Evolutionary conservation across 1,139 yeast species (phyloP).

Genomic region (Pichia sp.): DNA sequence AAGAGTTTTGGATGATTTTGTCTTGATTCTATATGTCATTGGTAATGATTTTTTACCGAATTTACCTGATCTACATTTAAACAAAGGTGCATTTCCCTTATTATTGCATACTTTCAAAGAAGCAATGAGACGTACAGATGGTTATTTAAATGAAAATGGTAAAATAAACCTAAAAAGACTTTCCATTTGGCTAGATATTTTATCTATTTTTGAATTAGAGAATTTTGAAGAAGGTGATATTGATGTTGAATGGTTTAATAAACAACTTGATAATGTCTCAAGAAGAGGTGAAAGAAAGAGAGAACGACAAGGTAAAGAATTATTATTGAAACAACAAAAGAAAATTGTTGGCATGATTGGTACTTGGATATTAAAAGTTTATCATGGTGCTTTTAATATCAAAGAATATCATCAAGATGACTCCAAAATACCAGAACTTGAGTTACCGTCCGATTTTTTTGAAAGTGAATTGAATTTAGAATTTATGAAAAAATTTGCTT

Average conservation of each 20-base stretch:
- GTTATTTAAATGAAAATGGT: conserved; percentile 82
- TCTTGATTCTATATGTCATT: conserved; percentile 85
- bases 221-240: conserved; percentile 75
- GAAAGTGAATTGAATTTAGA: conserved; percentile 46
- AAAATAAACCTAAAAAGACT: conserved; percentile 69
- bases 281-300: conserved; percentile 65
- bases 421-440: conserved; percentile 42
- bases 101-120: conserved; percentile 82
- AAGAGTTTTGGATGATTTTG: conserved; percentile 84
- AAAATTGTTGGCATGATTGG: conserved; percentile 53
- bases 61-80: conserved; percentile 86
- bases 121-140: conserved; percentile 67
- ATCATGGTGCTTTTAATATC: conserved; percentile 28
- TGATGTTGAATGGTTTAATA: conserved; percentile 88
- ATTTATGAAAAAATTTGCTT: conserved; percentile 56
- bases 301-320: conserved; percentile 56
- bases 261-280: conserved; percentile 74
- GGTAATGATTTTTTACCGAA: conserved; percentile 99
- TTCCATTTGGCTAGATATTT: conserved; percentile 63
- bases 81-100: conserved; percentile 93
- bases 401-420: conserved; percentile 34
- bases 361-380: conserved; percentile 59
- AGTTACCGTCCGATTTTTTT: conserved; percentile 41
- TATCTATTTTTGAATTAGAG: conserved; percentile 71
- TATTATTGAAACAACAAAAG: conserved; percentile 69